Percentiles rank a stretch among this genome's conserved stretches.
These are phyloP conservation scores for Euclidium syriacum DNA, from an alignment of 345 rosid genomes.

Conservation along the genomic window DNA sequence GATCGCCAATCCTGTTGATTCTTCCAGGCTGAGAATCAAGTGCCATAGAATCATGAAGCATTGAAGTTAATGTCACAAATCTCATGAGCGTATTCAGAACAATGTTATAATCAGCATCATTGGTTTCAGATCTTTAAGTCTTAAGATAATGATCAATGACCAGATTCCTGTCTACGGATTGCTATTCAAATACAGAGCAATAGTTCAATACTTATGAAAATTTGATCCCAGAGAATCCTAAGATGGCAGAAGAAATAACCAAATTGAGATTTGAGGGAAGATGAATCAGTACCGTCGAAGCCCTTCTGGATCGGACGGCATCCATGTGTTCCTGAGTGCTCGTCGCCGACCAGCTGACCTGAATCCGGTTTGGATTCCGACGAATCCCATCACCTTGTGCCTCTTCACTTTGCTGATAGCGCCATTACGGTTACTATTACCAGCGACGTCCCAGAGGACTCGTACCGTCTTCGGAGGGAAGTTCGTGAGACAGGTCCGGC, in stretches of 20 bases:
- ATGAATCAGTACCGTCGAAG: slow-evolving; percentile 56
- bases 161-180: not conserved
- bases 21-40: slow-evolving; percentile 57
- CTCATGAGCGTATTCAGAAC: not conserved
- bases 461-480: slow-evolving; percentile 53
- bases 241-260: not conserved
- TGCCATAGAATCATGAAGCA: not conserved
- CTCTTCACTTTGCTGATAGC: slow-evolving; percentile 33
- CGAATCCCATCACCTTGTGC: slow-evolving; percentile 81
- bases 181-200: slow-evolving; percentile 1
- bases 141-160: not conserved
- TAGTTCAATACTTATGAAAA: not conserved
- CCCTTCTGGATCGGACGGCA: slow-evolving; percentile 79
- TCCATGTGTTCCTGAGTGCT: slow-evolving; percentile 80
- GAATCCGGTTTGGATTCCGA: slow-evolving; percentile 90
- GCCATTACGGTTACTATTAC: slow-evolving; percentile 9
- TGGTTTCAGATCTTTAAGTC: not conserved
- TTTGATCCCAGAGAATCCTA: slow-evolving; percentile 10
- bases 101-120: not conserved
- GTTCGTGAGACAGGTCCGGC: slow-evolving; percentile 25
- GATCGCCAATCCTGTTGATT: slow-evolving; percentile 75
- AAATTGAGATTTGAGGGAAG: slow-evolving; percentile 1
- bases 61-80: not conserved
- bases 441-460: slow-evolving; percentile 54
- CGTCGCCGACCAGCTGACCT: slow-evolving; percentile 55